These are phyloP conservation scores for Ballota nigra DNA, from an alignment of 257 asterid genomes.

Conservation along the genomic window DNA sequence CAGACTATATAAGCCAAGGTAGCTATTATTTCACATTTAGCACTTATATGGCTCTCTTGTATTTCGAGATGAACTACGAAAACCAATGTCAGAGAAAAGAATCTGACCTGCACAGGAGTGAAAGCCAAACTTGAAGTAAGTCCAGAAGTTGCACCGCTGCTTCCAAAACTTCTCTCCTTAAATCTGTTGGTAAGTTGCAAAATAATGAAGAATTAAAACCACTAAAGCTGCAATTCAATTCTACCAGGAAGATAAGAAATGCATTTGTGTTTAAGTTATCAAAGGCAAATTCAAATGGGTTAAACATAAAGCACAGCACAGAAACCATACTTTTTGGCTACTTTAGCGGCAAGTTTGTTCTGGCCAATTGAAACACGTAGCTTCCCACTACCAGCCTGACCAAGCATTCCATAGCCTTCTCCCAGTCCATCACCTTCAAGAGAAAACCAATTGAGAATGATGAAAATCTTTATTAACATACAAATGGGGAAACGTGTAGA, in stretches of 20 bases:
- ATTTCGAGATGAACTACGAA: not conserved
- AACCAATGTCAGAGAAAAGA: not conserved
- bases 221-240: not conserved
- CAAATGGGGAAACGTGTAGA: not conserved
- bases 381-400: constrained; percentile 97
- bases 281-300: not conserved
- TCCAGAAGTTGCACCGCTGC: constrained; percentile 94
- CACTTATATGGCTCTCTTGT: not conserved
- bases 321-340: constrained; percentile 67
- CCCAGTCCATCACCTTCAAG: constrained; percentile 95
- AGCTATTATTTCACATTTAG: not conserved
- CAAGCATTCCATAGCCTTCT: constrained; percentile 99
- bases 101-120: constrained; percentile 94
- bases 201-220: not conserved
- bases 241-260: constrained; percentile 5
- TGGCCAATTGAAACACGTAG: constrained; percentile 79
- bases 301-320: not conserved
- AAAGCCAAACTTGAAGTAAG: constrained; percentile 94
- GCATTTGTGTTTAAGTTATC: not conserved
- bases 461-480: not conserved
- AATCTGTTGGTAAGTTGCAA: constrained; percentile 41
- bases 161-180: constrained; percentile 71
- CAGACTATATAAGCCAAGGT: not conserved
- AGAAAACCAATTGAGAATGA: constrained; percentile 13
- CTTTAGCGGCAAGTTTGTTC: constrained; percentile 90